Evolutionary conservation across 1,284 basidiomycete genomes (phyloP), one percentile per base, ranked within the genome.

Genomic region (Papiliotrema laurentii): DNA sequence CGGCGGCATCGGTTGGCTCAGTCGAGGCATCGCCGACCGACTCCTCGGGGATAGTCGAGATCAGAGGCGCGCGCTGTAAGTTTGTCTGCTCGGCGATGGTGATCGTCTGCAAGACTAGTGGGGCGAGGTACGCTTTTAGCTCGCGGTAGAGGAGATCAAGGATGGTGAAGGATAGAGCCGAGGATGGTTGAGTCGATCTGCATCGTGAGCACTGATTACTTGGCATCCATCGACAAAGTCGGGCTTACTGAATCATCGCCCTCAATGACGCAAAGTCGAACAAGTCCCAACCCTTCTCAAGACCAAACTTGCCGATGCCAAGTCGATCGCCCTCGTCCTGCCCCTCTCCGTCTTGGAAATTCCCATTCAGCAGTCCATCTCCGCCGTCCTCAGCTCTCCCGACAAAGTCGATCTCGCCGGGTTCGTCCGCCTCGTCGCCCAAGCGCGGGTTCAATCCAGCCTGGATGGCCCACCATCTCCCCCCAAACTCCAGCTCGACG

Each of bases 191-290:
- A 7, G 21, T 22, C 5, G 18, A 33, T 28, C 28, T n/a, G 26
- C 24, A 36, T 11, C 14, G 34, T 11, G 41, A 35, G 24, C 24
- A 34, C 24, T 22, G 6, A 44, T 26, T n/a, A n/a, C 19, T n/a
- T 28, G n/a, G 4, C n/a, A 24, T 28, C 27, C n/a, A 50, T 34
- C 21, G 36, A 33, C 4, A 14, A n/a, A n/a, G n/a, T n/a, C n/a
- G n/a, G n/a, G n/a, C n/a, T n/a, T n/a, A n/a, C n/a, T n/a, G n/a
- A n/a, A n/a, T n/a, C n/a, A n/a, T n/a, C n/a, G n/a, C n/a, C n/a
- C n/a, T n/a, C n/a, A n/a, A n/a, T n/a, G n/a, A n/a, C n/a, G n/a
- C 22, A 41, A 33, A 51, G 40, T 57, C 49, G 49, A 60, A 51
- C 28, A 60, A 9, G 11, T 57, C 58, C 53, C 35, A 46, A 24